These are phyloP conservation scores for Rhexocercosporidium sp. DNA, from an alignment of 2,329 filamentous ascomycete species.

Conservation along the genomic window DNA sequence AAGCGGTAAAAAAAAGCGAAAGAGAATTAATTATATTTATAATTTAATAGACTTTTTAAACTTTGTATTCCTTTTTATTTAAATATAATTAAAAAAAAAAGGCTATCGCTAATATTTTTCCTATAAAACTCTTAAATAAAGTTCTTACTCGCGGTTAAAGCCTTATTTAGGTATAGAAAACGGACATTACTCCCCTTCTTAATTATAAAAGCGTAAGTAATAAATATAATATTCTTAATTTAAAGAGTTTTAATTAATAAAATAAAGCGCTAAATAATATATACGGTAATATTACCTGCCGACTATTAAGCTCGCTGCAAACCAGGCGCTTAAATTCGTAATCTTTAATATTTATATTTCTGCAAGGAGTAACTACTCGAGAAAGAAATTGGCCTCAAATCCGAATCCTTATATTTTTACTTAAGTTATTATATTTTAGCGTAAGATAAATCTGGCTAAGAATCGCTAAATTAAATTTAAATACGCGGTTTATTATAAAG, in stretches of 20 bases:
- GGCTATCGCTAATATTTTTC: neutral
- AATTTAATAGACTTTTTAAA: neutral
- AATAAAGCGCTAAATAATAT: neutral
- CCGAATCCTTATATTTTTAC: neutral
- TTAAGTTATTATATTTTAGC: neutral
- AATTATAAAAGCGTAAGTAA: neutral
- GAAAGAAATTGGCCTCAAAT: neutral
- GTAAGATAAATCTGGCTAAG: neutral
- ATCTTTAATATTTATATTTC: neutral
- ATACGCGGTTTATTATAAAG: conserved; percentile 42
- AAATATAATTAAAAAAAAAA: neutral
- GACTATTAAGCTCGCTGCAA: neutral
- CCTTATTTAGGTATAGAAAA: neutral
- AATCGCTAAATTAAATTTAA: neutral
- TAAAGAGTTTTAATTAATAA: neutral
- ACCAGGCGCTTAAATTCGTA: neutral
- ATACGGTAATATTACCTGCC: neutral
- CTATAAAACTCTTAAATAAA: neutral
- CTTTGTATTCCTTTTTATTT: neutral
- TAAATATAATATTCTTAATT: neutral
- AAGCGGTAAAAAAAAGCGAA: neutral
- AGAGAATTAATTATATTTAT: neutral
- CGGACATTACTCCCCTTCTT: neutral
- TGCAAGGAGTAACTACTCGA: neutral
- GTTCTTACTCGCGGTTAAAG: neutral